Base-by-base conservation (phyloP, 495 filamentous ascomycete genomes). In the Elasticomyces elasticus region DNA sequence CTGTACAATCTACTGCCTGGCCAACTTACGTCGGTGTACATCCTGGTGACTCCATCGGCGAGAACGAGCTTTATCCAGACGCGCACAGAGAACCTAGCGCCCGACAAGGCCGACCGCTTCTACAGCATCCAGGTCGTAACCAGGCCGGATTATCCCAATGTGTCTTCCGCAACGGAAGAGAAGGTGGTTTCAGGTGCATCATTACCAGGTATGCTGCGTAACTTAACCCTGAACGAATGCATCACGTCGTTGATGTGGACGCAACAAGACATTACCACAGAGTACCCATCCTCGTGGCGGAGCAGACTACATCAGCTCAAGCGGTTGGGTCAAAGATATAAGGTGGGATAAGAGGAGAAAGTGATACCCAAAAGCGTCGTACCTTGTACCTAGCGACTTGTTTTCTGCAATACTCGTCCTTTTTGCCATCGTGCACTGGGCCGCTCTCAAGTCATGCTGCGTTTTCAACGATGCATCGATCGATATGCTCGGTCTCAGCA, bases 21-120 rank as follows among this genome's bases (percentile, higher is more conserved):
- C 0, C 84, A 87, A 58, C 94, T 97, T 74, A 95, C 95, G 66
- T 92, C 82, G 58, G 87, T 97, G 69, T 87, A 95, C 69, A 97
- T 99, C 58, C 82, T 96, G 59, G 89, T 99, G 64, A 87, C 85
- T 1, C 94, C 94, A 0, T 86, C 88, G 35, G 87, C 84, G 25
- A 75, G 80, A 24, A 75, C 75, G 24, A 76, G 77, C 10, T 84
- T 83, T 64, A 69, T 81, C 48, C 60, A 67, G 41, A 51, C 61
- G 11, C 64, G 66, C 44, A 42, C 49, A 2, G 31, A 71, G 43
- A 69, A 76, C 22, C 25, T 65, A 17, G 51, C 54, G 31, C 66
- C 53, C 15, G 66, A 67, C 52, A 61, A 57, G 53, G 71, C 71
- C 42, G 74, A 73, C 20, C 74, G 79, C 1, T 94, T 85, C 66